These are phyloP conservation scores for Emmonsiellopsis sp. DNA, from an alignment of 2,329 filamentous ascomycete species.

Conservation along the genomic window DNA sequence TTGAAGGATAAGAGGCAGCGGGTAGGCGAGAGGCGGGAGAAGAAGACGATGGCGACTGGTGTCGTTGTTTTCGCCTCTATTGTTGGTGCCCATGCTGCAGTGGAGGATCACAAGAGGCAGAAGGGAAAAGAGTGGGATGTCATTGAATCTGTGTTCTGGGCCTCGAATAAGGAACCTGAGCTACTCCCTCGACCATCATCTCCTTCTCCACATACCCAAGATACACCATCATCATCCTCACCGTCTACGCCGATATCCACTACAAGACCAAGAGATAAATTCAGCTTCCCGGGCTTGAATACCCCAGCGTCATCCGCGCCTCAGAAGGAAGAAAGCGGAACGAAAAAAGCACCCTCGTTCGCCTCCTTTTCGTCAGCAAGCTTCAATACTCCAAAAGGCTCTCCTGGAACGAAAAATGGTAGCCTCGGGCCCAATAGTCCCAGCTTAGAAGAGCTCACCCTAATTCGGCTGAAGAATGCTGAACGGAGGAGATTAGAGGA, in stretches of 20 bases:
- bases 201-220: slow-evolving; percentile 21
- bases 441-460: slow-evolving; percentile 39
- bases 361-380: slow-evolving; percentile 30
- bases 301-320: slow-evolving; percentile 10
- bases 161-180: slow-evolving; percentile 42
- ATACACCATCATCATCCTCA: slow-evolving; percentile 15
- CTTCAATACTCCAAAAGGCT: slow-evolving; percentile 18
- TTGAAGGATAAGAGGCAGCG: slow-evolving; percentile 49
- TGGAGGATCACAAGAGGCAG: slow-evolving; percentile 39
- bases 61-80: slow-evolving; percentile 50
- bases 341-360: slow-evolving; percentile 32
- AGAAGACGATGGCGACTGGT: slow-evolving; percentile 42
- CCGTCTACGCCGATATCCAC: slow-evolving; percentile 7
- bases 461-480: slow-evolving; percentile 49
- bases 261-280: slow-evolving; percentile 15
- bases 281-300: slow-evolving; percentile 27
- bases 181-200: slow-evolving; percentile 17
- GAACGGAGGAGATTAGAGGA: slow-evolving; percentile 46
- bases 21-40: slow-evolving; percentile 40
- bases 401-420: slow-evolving; percentile 12
- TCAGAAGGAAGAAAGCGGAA: slow-evolving; percentile 11
- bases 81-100: slow-evolving; percentile 48
- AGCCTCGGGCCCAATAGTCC: slow-evolving; percentile 21
- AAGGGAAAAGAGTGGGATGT: slow-evolving; percentile 35
- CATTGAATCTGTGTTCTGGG: slow-evolving; percentile 48